Conservation (phyloP, 2,329 filamentous ascomycete genomes). For the Nigrospora oryzae region DNA sequence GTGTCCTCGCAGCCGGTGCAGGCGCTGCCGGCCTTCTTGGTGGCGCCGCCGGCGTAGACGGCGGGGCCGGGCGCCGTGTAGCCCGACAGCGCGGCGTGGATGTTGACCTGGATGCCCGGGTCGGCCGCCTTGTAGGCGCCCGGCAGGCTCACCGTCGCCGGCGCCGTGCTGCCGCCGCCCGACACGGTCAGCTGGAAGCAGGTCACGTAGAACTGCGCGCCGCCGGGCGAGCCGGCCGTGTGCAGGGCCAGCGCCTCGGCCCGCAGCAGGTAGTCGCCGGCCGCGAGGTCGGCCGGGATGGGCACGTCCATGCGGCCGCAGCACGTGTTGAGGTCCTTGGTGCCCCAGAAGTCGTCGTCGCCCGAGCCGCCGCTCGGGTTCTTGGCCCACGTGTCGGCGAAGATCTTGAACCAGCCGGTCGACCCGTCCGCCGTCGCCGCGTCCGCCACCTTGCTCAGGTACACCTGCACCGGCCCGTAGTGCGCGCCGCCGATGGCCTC, state of each 20-base stretch:
- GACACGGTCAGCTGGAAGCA: constrained; percentile 22
- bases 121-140: constrained; percentile 33
- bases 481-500: constrained; percentile 46
- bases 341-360: constrained; percentile 36
- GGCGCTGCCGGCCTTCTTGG: constrained; percentile 24
- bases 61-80: constrained; percentile 35
- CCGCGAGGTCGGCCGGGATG: constrained; percentile 28
- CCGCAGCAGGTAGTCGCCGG: constrained; percentile 33
- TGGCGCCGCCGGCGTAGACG: constrained; percentile 30
- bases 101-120: constrained; percentile 38
- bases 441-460: constrained; percentile 40
- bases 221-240: constrained; percentile 22
- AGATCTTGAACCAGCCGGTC: constrained; percentile 43
- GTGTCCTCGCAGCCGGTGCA: constrained; percentile 27
- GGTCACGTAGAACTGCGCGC: constrained; percentile 22
- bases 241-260: constrained; percentile 36
- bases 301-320: constrained; percentile 33
- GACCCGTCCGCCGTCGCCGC: constrained; percentile 33
- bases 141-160: constrained; percentile 26
- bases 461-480: constrained; percentile 44
- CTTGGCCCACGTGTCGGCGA: constrained; percentile 33
- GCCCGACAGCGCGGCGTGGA: constrained; percentile 28
- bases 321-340: constrained; percentile 27
- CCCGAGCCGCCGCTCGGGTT: constrained; percentile 22
- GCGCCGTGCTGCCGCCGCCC: constrained; percentile 19